Conservation (phyloP, 2,329 filamentous ascomycete species). For the Sclerotinia nivalis region DNA sequence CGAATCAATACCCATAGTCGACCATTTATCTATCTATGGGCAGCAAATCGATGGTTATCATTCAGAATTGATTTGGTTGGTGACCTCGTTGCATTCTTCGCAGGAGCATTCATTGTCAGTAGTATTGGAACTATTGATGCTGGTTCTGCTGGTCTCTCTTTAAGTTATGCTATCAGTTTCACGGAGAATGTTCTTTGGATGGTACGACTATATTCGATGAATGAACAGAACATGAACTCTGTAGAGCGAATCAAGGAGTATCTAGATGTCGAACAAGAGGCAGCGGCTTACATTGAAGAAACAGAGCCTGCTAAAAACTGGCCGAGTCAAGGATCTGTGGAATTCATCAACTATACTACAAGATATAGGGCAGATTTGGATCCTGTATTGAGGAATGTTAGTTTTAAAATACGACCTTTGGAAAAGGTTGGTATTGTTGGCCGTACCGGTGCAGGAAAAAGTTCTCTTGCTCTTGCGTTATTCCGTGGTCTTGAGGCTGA, state of each 20-base stretch:
- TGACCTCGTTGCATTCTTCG: slow-evolving; percentile 89
- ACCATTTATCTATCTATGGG: slow-evolving; percentile 96
- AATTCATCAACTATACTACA: slow-evolving; percentile 87
- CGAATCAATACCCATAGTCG: slow-evolving; percentile 89
- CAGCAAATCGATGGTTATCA: slow-evolving; percentile 92
- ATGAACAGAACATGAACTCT: slow-evolving; percentile 99
- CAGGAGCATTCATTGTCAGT: slow-evolving; percentile 84
- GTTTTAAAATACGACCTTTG: slow-evolving; percentile 78
- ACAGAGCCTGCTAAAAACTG: slow-evolving; percentile 76
- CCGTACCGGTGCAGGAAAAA: slow-evolving; percentile 94
- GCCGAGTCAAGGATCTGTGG: slow-evolving; percentile 81
- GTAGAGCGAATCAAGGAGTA: slow-evolving; percentile 98
- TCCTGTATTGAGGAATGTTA: slow-evolving; percentile 78
- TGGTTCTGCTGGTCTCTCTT: slow-evolving; percentile 86
- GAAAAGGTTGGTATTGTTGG: slow-evolving; percentile 98
- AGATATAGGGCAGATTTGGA: slow-evolving; percentile 86
- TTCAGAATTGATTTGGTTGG: slow-evolving; percentile 89
- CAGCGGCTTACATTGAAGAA: slow-evolving; percentile 72
- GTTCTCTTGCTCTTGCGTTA: slow-evolving; percentile 85
- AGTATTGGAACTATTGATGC: slow-evolving; percentile 83
- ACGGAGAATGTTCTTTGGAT: slow-evolving; percentile 97
- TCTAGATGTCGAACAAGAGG: slow-evolving; percentile 93
- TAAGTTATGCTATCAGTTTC: slow-evolving; percentile 95
- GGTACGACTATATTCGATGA: slow-evolving; percentile 87
- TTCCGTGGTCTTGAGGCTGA: slow-evolving; percentile 94